Percentiles rank a stretch among this genome's conserved stretches.
Evolutionary conservation across 1,284 basidiomycete genomes (phyloP).

Genomic region (Exobasidium rhododendri): DNA sequence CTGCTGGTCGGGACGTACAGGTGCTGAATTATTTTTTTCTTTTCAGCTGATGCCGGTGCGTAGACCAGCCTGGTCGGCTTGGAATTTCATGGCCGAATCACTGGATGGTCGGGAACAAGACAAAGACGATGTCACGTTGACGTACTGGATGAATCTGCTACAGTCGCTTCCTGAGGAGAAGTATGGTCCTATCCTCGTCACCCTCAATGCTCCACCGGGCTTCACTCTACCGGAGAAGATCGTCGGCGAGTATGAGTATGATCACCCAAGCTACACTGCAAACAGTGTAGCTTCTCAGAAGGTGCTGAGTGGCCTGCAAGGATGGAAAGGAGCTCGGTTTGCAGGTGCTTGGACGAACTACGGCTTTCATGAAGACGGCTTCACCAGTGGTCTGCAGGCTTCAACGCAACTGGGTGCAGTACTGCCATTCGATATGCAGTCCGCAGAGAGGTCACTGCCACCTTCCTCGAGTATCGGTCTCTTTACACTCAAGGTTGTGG

Average conservation of each 20-base stretch:
- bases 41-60: constrained; percentile 32
- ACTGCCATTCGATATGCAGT: constrained; percentile 54
- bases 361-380: constrained; percentile 76
- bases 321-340: constrained; percentile 64
- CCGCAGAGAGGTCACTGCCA: constrained; percentile 42
- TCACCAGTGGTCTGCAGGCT: constrained; percentile 60
- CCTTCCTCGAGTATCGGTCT: background rate
- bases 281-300: constrained; percentile 62
- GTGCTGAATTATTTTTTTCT: background rate
- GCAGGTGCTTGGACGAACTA: constrained; percentile 77
- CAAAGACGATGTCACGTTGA: constrained; percentile 36
- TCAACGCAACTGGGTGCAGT: constrained; percentile 49
- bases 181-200: constrained; percentile 71
- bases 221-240: constrained; percentile 30
- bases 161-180: constrained; percentile 65
- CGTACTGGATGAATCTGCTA: constrained; percentile 75
- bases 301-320: constrained; percentile 65
- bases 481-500: background rate
- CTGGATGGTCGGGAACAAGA: constrained; percentile 18
- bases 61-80: constrained; percentile 34
- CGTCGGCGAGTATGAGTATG: constrained; percentile 64
- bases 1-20: constrained; percentile 9
- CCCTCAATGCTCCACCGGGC: constrained; percentile 58
- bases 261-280: constrained; percentile 63
- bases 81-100: constrained; percentile 43